phyloP scores from a whole-genome alignment of 441 rosid genomes.

The Corymbia calophylla region DNA sequence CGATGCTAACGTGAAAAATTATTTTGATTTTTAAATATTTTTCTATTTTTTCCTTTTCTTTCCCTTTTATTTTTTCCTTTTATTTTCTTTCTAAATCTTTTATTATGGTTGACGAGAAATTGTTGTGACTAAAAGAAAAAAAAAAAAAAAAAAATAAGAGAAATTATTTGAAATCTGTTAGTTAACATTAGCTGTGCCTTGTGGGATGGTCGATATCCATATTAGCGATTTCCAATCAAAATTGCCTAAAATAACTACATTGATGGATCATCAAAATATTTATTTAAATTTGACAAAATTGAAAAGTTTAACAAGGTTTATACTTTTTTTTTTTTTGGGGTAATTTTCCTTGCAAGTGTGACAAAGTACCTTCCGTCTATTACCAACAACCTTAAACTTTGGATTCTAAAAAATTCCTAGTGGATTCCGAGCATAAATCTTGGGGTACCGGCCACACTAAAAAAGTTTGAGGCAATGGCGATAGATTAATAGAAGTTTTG shows the following conservation, averaged over 20 bases:
- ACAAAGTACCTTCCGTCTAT: neutral
- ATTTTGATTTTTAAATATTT: neutral
- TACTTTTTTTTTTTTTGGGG: neutral
- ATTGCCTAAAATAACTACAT: fast-evolving
- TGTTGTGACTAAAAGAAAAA: neutral
- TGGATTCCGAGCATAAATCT: neutral
- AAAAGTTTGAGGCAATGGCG: neutral
- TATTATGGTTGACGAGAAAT: neutral
- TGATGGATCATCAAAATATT: neutral
- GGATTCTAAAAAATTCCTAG: neutral
- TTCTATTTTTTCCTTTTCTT: neutral
- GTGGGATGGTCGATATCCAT: fast-evolving
- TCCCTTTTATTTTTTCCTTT: no score
- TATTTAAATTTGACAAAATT: neutral
- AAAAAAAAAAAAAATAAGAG: neutral
- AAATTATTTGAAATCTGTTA: no score
- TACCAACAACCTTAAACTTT: neutral
- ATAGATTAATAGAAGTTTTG: neutral
- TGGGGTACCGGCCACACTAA: neutral
- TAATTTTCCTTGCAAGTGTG: neutral
- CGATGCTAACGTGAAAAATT: fast-evolving
- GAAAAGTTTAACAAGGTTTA: neutral
- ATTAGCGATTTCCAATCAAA: neutral
- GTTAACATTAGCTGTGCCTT: fast-evolving
- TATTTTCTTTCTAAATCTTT: neutral